These are phyloP conservation scores for Mercurialis annua DNA, from an alignment of 345 rosid species.

Conservation along the genomic window DNA sequence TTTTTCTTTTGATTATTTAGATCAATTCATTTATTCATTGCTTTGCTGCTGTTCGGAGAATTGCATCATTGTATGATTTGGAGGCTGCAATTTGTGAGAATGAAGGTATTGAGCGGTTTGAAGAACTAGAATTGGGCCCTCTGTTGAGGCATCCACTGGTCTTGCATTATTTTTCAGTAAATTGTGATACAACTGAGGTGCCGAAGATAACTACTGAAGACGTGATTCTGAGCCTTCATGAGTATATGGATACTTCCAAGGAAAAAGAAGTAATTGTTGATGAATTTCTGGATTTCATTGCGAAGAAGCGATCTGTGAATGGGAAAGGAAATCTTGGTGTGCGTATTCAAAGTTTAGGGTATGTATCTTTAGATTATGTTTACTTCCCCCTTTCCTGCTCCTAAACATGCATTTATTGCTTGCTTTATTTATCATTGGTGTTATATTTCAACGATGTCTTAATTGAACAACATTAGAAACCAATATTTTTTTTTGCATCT, in stretches of 20 bases:
- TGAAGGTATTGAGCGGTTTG: slow-evolving; percentile 62
- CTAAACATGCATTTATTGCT: background rate
- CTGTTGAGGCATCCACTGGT: slow-evolving; percentile 63
- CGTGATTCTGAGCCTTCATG: slow-evolving; percentile 47
- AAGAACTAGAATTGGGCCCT: slow-evolving; percentile 74
- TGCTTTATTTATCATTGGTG: background rate
- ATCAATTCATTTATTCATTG: slow-evolving; percentile 87
- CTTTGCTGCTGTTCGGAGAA: slow-evolving; percentile 61
- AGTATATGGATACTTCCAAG: slow-evolving; percentile 35
- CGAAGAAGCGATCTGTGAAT: slow-evolving; percentile 42
- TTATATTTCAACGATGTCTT: background rate
- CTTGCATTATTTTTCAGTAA: slow-evolving; percentile 55
- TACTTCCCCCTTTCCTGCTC: background rate
- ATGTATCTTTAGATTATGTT: slow-evolving; percentile 24
- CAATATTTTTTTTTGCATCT: background rate
- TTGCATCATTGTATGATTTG: slow-evolving; percentile 74
- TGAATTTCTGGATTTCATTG: slow-evolving; percentile 68
- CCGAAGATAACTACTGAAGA: slow-evolving; percentile 61
- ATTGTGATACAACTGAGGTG: slow-evolving; percentile 38
- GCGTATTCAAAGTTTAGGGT: slow-evolving; percentile 76
- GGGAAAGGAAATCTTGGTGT: slow-evolving; percentile 72
- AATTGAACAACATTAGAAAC: background rate
- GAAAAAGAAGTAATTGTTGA: slow-evolving; percentile 41
- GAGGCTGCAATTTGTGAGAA: slow-evolving; percentile 62
- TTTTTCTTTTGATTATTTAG: slow-evolving; percentile 33